phyloP scores from a whole-genome alignment of 2,329 filamentous ascomycete species.

The Penicillium janthinellum region DNA sequence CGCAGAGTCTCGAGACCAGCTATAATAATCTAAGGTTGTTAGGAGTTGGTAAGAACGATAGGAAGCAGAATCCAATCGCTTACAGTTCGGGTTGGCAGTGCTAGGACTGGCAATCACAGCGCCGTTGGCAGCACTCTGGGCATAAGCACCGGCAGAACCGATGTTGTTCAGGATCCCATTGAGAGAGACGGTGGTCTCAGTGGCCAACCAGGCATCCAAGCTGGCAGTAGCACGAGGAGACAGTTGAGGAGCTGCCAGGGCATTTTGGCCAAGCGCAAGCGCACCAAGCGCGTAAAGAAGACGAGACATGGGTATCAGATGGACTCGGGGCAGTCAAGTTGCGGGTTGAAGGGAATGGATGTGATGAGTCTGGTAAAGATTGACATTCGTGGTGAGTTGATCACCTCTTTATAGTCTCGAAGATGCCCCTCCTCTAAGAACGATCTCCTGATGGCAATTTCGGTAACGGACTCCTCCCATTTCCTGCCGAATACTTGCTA shows the following conservation, averaged over 20 bases:
- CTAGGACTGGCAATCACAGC: conserved; percentile 60
- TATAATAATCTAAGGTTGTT: conserved; percentile 66
- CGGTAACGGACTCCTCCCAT: background rate
- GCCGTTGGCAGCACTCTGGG: conserved; percentile 52
- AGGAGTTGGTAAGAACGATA: background rate
- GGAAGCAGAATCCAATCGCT: background rate
- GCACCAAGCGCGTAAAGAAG: conserved; percentile 21
- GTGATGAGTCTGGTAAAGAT: background rate
- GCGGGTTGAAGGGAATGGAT: background rate
- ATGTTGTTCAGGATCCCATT: conserved; percentile 59
- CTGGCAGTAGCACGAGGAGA: conserved; percentile 21
- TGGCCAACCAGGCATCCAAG: conserved; percentile 31
- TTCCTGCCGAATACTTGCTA: background rate
- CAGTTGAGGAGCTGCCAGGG: conserved; percentile 21
- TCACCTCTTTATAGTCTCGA: conserved; percentile 1
- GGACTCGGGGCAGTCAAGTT: background rate
- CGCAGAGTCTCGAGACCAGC: conserved; percentile 77
- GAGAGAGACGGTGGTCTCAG: conserved; percentile 52
- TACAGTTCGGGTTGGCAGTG: conserved; percentile 26
- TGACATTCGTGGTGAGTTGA: background rate
- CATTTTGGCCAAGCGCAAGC: conserved; percentile 22
- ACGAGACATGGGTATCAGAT: background rate
- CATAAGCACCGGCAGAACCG: conserved; percentile 53
- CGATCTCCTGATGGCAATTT: background rate
- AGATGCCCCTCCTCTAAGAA: background rate